Base-by-base conservation (phyloP, 2,329 filamentous ascomycete species). In the Pleurostoma richardsiae region DNA sequence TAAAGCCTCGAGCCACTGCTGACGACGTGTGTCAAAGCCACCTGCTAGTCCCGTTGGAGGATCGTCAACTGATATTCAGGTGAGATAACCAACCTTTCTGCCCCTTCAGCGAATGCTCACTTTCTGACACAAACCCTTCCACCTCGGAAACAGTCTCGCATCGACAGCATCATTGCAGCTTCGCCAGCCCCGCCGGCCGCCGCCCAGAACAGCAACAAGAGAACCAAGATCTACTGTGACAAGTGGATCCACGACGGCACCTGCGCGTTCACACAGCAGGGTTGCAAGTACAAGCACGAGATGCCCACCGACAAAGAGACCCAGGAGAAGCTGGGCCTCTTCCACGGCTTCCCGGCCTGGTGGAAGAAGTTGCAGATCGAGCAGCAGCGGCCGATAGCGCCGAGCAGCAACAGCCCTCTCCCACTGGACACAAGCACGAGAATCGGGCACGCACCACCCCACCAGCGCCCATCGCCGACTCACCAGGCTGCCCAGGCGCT, bases 241-340 rank as follows among this genome's bases (percentile, higher is more conserved):
- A 89, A 92, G 65, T 96, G 90, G 90, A 85, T 96, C 46, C 84
- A 88, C 56, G 85, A 87, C 49, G 90, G 90, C 26, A 82, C 88
- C 40, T 96, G 91, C 62, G 86, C 86, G 51, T 96, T 89, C 63
- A 83, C 79, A 4, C 88, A 95, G 62, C 85, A 91, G 59, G 90
- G 91, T 0, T 96, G 91, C 70, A 82, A 85, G 54, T 96, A 83
- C 72, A 92, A 90, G 69, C 91, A 96, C 63, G 88, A 94, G 62
- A 95, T 96, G 86, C 91, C 91, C 0, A 65, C 70, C 29, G 82
- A 90, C 53, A 73, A 73, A 43, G 69, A 73, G 0, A 87, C 82
- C 1, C 80, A 95, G 55, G 69, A 79, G 40, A 72, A 76, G 5
- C 74, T 95, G 3, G 91, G 91, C 0, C 77, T 95, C 1, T 82